Evolutionary conservation across 1,284 basidiomycete species (phyloP).

Genomic region (Trichosporon coremiiforme): DNA sequence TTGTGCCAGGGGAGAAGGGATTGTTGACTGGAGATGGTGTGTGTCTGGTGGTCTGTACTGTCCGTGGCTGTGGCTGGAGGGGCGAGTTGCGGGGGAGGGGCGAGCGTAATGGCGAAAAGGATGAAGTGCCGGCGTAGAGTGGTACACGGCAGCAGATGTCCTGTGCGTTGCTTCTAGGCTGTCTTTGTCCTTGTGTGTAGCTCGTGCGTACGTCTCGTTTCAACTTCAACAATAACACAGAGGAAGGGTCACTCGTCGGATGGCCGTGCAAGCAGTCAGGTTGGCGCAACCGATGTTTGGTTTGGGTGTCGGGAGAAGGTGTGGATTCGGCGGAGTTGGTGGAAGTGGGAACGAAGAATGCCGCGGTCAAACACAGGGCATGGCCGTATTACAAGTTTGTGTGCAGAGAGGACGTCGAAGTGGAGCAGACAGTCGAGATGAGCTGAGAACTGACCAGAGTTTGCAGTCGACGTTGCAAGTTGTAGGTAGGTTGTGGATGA

Average conservation of each 20-base stretch:
- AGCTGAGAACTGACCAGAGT: conserved; percentile 4
- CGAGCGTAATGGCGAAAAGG: conserved; percentile 10
- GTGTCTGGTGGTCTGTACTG: conserved; percentile 14
- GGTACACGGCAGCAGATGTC: conserved; percentile 3
- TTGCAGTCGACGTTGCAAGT: conserved; percentile 2
- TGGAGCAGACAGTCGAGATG: background rate
- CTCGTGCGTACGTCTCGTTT: conserved; percentile 13
- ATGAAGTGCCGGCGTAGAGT: conserved; percentile 12
- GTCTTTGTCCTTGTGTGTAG: conserved; percentile 17
- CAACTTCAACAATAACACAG: background rate
- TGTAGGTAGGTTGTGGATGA: background rate
- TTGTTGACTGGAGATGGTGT: conserved; percentile 11
- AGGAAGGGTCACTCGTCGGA: conserved; percentile 11
- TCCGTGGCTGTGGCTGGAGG: conserved; percentile 18
- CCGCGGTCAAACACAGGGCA: background rate
- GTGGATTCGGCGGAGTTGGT: background rate
- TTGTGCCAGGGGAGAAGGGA: conserved; percentile 14
- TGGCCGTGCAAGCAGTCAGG: conserved; percentile 12
- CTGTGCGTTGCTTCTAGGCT: conserved; percentile 18
- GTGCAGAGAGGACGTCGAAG: background rate
- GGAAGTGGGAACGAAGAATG: background rate
- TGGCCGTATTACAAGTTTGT: background rate
- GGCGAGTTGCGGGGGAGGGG: conserved; percentile 13
- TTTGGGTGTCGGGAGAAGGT: background rate
- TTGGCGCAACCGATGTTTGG: conserved; percentile 14